Percentiles rank a stretch among this genome's conserved stretches.
These are phyloP conservation scores for Dendrobium huoshanense DNA, from an alignment of 106 monocot species.

Conservation along the genomic window DNA sequence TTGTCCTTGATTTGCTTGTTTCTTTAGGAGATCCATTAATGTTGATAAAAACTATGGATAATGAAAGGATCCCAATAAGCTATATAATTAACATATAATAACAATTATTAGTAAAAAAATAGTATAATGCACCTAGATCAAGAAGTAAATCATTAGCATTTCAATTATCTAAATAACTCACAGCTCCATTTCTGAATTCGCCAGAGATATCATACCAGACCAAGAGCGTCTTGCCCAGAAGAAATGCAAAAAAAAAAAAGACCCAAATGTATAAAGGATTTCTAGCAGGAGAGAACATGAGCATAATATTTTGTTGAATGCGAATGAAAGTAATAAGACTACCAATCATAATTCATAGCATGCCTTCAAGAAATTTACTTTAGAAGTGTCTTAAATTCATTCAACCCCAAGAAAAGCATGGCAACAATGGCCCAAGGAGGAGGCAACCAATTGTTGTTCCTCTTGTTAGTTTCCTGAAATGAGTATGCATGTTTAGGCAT, in stretches of 20 bases:
- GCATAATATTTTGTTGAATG: background rate
- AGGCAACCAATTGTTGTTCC: constrained; percentile 56
- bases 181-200: constrained; percentile 81
- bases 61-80: no score
- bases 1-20: constrained; percentile 75
- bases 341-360: background rate
- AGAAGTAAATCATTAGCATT: background rate
- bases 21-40: constrained; percentile 80
- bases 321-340: background rate
- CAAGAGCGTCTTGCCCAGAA: constrained; percentile 91
- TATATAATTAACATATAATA: no score
- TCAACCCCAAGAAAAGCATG: constrained; percentile 83
- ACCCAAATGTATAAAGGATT: constrained; percentile 80
- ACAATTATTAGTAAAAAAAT: background rate
- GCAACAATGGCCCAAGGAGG: constrained; percentile 92
- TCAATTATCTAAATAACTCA: constrained; percentile 27
- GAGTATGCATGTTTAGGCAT: background rate
- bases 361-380: constrained; percentile 30
- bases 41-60: no score
- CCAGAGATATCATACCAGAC: constrained; percentile 79
- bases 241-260: constrained; percentile 59
- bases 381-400: constrained; percentile 89
- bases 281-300: constrained; percentile 20
- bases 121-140: background rate
- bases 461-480: constrained; percentile 51